A percentile compares a stretch with the other conserved stretches of the same genome.
These are phyloP conservation scores for Yamadazyma endophytica DNA, from an alignment of 805 yeast species.

Conservation along the genomic window DNA sequence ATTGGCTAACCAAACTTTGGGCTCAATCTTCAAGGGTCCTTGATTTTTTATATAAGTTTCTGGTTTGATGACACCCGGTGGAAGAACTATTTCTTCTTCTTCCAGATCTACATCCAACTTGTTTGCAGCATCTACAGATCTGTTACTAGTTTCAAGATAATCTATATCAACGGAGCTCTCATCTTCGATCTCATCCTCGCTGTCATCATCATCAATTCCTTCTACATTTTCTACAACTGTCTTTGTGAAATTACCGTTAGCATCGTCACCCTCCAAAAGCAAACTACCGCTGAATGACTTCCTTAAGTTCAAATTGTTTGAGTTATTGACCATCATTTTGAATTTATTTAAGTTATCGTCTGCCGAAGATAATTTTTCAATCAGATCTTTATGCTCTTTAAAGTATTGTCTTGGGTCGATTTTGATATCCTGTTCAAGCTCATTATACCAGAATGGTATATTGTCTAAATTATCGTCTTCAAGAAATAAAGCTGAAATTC, in stretches of 20 bases:
- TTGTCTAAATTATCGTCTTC: conserved; percentile 89
- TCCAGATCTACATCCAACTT: conserved; percentile 72
- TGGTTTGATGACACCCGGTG: conserved; percentile 88
- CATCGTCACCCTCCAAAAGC: conserved; percentile 11
- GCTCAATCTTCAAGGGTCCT: conserved; percentile 91
- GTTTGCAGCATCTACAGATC: conserved; percentile 31
- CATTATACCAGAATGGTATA: conserved; percentile 93
- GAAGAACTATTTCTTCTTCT: conserved; percentile 75
- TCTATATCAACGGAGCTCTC: conserved; percentile 24
- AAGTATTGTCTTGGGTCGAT: conserved; percentile 76
- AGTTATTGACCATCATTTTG: conserved; percentile 32
- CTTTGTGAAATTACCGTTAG: conserved; percentile 1
- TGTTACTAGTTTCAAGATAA: conserved; percentile 6
- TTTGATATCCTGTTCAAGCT: conserved; percentile 68
- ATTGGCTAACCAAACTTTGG: conserved; percentile 97
- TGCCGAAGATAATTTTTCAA: conserved; percentile 43
- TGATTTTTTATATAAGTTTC: conserved; percentile 74
- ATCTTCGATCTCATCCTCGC: conserved; percentile 33
- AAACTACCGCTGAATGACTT: conserved; percentile 37
- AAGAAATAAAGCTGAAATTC: conserved; percentile 79
- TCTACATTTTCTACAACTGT: conserved; percentile 9
- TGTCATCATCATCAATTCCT: conserved; percentile 62
- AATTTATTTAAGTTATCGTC: conserved; percentile 42
- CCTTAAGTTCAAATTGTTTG: conserved; percentile 29
- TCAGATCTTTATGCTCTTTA: conserved; percentile 40